Percentiles rank a stretch among this genome's conserved stretches.
phyloP scores from a whole-genome alignment of 768 basidiomycete genomes.

The Coprinellus micaceus region DNA sequence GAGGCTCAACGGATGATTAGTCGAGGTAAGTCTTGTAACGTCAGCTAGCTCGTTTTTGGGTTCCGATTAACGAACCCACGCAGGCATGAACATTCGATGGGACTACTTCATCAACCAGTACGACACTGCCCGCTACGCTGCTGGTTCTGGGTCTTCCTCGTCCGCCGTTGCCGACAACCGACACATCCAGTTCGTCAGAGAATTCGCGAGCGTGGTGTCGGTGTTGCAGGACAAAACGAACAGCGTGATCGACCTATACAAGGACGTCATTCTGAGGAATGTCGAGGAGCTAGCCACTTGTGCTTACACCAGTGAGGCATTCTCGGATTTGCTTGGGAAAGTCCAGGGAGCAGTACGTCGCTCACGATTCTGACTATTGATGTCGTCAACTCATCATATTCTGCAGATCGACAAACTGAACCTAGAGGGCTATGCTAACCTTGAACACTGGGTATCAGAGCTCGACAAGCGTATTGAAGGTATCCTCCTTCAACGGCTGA shows the following conservation, averaged over 20 bases:
- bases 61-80: no score
- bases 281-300: slow-evolving; percentile 89
- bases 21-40: slow-evolving; percentile 55
- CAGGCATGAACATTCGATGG: slow-evolving; percentile 97
- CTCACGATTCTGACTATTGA: not conserved
- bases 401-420: slow-evolving; percentile 87
- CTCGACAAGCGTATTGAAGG: slow-evolving; percentile 80
- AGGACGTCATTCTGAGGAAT: slow-evolving; percentile 68
- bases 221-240: slow-evolving; percentile 88
- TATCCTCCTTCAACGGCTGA: slow-evolving; percentile 71
- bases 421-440: slow-evolving; percentile 90
- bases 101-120: slow-evolving; percentile 96
- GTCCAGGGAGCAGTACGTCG: slow-evolving; percentile 78
- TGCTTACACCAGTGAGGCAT: slow-evolving; percentile 78
- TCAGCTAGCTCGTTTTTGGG: not conserved
- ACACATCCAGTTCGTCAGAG: slow-evolving; percentile 91
- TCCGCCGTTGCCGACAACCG: slow-evolving; percentile 54
- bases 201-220: slow-evolving; percentile 91
- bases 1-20: slow-evolving; percentile 91
- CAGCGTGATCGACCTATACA: slow-evolving; percentile 85
- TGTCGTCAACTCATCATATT: not conserved
- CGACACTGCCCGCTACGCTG: slow-evolving; percentile 73
- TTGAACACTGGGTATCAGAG: slow-evolving; percentile 88
- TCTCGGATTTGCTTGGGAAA: slow-evolving; percentile 69
- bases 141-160: slow-evolving; percentile 60